Base-by-base conservation (phyloP, 768 basidiomycete species). In the Terana coerulea region DNA sequence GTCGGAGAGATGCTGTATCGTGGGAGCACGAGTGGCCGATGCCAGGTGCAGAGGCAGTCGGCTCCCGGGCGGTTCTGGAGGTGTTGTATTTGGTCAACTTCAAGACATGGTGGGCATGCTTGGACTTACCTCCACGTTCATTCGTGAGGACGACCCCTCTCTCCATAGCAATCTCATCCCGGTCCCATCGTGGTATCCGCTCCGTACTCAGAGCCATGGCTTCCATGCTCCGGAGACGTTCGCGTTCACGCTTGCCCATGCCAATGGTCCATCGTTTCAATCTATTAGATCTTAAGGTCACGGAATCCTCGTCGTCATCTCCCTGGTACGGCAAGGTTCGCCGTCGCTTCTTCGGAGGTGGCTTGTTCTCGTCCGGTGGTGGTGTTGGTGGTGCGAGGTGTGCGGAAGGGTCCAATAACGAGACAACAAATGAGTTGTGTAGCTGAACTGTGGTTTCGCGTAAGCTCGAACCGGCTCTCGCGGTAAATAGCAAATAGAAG, bases 341-440 rank as follows among this genome's bases (percentile, higher is more conserved):
- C n/a, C 85, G 77, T 36, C 86, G 79, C 52, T 90, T 87, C 57
- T 87, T 85, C 10, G 78, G 72, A 11, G 82, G 79, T 5, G 75
- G 77, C 58, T 86, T 86, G 8, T 84, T 77, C 1, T 72, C 63
- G 33, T 83, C 70, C n/a, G 77, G 76, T 1, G 86, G 84, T 7
- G 84, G 80, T 0, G 86, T 82, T 0, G 79, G 78, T 2, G 81
- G 80, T 35, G 85, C 78, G 58, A 84, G 81, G 58, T 85, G 80
- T 0, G 81, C 80, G 1, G 88, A 87, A 21, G 86, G 85, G 66
- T 89, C 88, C 55, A 91, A 88, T 14, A 92, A 67, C 2, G 89
- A 89, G 26, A 91, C 90, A 30, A 92, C 83, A 28, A 92, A 74
- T 10, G 89, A 83, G 66, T 92, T 92, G 63, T 92, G 90, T 2